These are phyloP conservation scores for Schrenkiella parvula DNA, from an alignment of 345 rosid species.

Conservation along the genomic window DNA sequence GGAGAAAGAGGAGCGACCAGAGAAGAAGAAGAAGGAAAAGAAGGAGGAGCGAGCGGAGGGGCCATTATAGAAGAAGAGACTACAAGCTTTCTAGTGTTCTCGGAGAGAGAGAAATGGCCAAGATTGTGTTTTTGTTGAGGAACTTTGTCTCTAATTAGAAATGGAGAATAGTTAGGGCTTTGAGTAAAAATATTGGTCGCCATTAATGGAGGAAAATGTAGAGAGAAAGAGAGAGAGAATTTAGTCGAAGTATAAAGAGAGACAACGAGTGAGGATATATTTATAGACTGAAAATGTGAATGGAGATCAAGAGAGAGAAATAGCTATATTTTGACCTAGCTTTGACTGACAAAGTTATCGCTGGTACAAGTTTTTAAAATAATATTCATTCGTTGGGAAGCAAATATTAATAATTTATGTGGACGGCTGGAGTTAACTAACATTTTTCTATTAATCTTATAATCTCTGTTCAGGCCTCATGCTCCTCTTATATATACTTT, in stretches of 20 bases:
- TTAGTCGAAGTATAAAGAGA: conserved; percentile 13
- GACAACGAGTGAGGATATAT: conserved; percentile 17
- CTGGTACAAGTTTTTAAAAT: conserved; percentile 11
- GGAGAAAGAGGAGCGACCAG: neutral
- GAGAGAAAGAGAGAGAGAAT: conserved; percentile 9
- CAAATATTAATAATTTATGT: conserved; percentile 12
- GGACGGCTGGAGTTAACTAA: conserved; percentile 28
- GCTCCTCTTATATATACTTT: conserved; percentile 7
- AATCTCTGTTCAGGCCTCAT: conserved; percentile 22
- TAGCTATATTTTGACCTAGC: conserved; percentile 4
- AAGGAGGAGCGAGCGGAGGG: neutral
- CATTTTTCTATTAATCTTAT: conserved; percentile 24
- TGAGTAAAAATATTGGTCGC: conserved; percentile 42
- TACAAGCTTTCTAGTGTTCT: neutral
- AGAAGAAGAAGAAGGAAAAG: neutral
- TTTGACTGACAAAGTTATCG: conserved; percentile 22
- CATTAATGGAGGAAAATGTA: conserved; percentile 29
- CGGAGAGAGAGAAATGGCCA: neutral
- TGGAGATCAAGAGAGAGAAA: neutral
- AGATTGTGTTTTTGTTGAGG: conserved; percentile 5
- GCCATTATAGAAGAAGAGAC: conserved; percentile 30
- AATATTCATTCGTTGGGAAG: neutral
- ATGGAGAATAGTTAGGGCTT: conserved; percentile 27
- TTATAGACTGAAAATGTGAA: conserved; percentile 30
- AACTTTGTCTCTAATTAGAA: conserved; percentile 7